Evolutionary conservation across 441 rosid species (phyloP).

Genomic region (Erodium trifolium): DNA sequence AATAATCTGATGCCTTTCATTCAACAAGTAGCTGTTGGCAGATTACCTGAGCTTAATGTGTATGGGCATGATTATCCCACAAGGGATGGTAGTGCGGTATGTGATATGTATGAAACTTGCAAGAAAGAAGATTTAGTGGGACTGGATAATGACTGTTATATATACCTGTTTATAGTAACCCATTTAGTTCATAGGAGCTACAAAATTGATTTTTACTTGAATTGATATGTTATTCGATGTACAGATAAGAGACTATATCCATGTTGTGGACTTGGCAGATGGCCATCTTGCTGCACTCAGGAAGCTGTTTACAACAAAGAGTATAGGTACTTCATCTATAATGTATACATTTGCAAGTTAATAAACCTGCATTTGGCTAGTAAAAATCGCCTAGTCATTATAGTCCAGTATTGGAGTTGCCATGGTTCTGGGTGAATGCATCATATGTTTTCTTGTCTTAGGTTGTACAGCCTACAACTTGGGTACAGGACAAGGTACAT

Average conservation of each 20-base stretch:
- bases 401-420: neutral
- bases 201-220: neutral
- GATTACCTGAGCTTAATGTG: constrained; percentile 60
- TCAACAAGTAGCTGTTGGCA: constrained; percentile 63
- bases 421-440: neutral
- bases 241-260: constrained; percentile 66
- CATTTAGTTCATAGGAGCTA: neutral
- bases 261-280: constrained; percentile 75
- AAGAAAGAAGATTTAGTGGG: neutral
- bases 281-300: constrained; percentile 59
- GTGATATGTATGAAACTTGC: constrained; percentile 6
- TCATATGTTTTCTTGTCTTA: constrained; percentile 17
- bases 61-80: constrained; percentile 68
- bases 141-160: neutral
- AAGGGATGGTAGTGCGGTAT: constrained; percentile 58
- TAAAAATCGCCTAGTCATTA: neutral
- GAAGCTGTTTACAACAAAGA: constrained; percentile 40
- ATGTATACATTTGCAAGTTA: neutral
- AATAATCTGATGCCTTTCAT: constrained; percentile 73
- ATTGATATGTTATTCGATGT: constrained; percentile 8
- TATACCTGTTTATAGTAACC: neutral
- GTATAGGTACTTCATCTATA: constrained; percentile 34
- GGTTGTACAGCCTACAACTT: constrained; percentile 61
- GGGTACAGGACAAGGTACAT: constrained; percentile 60
- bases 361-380: neutral